Evolutionary conservation across 176 grass and related monocot genomes (phyloP).

Genomic region (Thalia dealbata): DNA sequence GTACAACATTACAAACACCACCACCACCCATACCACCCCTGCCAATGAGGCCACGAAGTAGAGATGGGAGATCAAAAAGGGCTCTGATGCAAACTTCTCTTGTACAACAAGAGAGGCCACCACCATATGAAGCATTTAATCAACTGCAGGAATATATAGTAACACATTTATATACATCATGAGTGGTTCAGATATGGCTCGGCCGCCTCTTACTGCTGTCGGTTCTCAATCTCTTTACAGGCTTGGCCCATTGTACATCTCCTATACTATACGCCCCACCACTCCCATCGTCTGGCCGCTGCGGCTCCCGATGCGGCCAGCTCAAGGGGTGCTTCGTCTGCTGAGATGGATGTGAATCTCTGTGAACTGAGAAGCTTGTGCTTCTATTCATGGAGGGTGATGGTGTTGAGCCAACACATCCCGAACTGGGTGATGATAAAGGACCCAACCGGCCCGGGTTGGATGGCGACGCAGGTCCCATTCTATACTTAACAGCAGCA

Average conservation of each 20-base stretch:
- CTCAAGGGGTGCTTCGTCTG: constrained; percentile 34
- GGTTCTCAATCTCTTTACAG: constrained; percentile 69
- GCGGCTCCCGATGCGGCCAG: constrained; percentile 32
- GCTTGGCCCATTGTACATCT: constrained; percentile 96
- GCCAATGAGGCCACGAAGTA: neutral
- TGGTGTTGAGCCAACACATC: constrained; percentile 27
- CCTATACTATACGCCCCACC: constrained; percentile 37
- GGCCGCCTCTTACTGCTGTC: constrained; percentile 79
- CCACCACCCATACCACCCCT: neutral
- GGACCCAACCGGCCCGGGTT: constrained; percentile 58
- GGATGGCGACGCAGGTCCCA: constrained; percentile 34
- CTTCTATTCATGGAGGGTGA: constrained; percentile 35
- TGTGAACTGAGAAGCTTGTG: constrained; percentile 40
- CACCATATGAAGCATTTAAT: neutral
- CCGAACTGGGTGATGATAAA: constrained; percentile 39
- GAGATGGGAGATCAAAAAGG: neutral
- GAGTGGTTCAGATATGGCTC: constrained; percentile 55
- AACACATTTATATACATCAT: constrained; percentile 6
- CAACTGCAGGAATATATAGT: neutral
- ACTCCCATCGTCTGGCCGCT: constrained; percentile 26
- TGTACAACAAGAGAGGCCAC: neutral
- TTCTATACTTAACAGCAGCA: constrained; percentile 9
- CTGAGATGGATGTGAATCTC: constrained; percentile 45
- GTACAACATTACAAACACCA: neutral
- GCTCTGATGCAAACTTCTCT: neutral